Percentiles rank a stretch among this genome's conserved stretches.
phyloP scores from a whole-genome alignment of 1,139 yeast species.

The Yamadazyma membranifaciens region DNA sequence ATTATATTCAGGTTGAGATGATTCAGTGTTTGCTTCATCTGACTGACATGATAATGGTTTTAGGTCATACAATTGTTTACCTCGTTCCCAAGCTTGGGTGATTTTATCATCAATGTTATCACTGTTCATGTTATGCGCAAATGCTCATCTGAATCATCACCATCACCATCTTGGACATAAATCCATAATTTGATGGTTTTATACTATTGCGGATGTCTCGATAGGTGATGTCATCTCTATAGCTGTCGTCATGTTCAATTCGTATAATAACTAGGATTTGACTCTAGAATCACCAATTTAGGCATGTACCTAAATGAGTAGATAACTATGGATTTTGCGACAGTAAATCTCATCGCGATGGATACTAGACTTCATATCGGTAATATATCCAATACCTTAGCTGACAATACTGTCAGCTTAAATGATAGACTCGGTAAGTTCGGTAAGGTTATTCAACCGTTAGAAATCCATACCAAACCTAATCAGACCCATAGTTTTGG shows the following conservation, averaged over 20 bases:
- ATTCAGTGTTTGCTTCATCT: too few relatives aligned
- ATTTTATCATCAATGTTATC: conserved; percentile 9
- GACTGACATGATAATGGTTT: not conserved
- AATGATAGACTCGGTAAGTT: conserved; percentile 46
- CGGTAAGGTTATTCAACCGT: conserved; percentile 43
- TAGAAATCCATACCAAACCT: conserved; percentile 53
- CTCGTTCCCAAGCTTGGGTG: conserved; percentile 7
- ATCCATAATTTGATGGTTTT: too few relatives aligned
- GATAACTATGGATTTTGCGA: conserved; percentile 3
- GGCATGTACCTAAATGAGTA: too few relatives aligned
- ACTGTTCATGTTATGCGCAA: not conserved
- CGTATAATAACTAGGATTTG: too few relatives aligned
- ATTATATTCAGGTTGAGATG: not conserved
- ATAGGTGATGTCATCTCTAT: too few relatives aligned
- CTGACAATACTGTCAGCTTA: conserved; percentile 42
- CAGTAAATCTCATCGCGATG: conserved; percentile 8
- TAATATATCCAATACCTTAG: conserved; percentile 55
- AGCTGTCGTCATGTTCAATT: too few relatives aligned
- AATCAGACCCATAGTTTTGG: conserved; percentile 59
- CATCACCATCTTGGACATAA: too few relatives aligned
- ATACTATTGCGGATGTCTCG: too few relatives aligned
- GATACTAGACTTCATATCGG: conserved; percentile 62
- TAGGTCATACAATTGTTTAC: conserved; percentile 7
- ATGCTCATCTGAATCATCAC: not conserved
- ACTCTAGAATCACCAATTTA: too few relatives aligned